These are phyloP conservation scores for Middelhovenomyces tepae DNA, from an alignment of 805 yeast species.

Conservation along the genomic window DNA sequence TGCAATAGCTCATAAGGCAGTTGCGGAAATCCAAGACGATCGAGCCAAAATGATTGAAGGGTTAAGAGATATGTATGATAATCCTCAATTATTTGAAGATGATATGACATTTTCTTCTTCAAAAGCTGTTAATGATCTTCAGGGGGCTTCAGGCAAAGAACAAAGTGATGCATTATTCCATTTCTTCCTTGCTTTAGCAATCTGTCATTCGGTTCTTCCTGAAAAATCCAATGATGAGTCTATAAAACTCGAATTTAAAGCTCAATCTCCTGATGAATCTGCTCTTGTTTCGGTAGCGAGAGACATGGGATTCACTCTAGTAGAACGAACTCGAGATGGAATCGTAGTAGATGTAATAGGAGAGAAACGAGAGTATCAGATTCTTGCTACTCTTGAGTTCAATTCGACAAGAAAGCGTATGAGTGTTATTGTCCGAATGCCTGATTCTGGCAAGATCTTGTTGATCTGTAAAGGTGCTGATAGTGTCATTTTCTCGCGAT, in stretches of 20 bases:
- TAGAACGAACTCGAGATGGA: slow-evolving; percentile 46
- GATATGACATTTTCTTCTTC: slow-evolving; percentile 61
- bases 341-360: slow-evolving; percentile 43
- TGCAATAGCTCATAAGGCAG: slow-evolving; percentile 41
- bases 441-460: slow-evolving; percentile 32
- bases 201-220: slow-evolving; percentile 73
- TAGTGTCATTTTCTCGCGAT: slow-evolving; percentile 55
- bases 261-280: slow-evolving; percentile 81
- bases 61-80: slow-evolving; percentile 31
- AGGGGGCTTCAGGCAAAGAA: slow-evolving; percentile 29
- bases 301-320: slow-evolving; percentile 62
- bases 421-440: slow-evolving; percentile 55
- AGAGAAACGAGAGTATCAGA: slow-evolving; percentile 36
- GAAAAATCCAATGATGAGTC: slow-evolving; percentile 34
- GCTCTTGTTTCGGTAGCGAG: slow-evolving; percentile 74
- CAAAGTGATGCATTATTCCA: slow-evolving; percentile 46
- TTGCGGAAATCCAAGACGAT: slow-evolving; percentile 37
- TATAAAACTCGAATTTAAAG: slow-evolving; percentile 49
- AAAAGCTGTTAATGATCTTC: slow-evolving; percentile 49
- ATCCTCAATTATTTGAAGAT: slow-evolving; percentile 44
- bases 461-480: slow-evolving; percentile 73
- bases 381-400: slow-evolving; percentile 58
- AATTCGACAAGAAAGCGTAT: slow-evolving; percentile 71
- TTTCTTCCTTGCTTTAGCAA: slow-evolving; percentile 63
- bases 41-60: slow-evolving; percentile 39